Percentiles rank a stretch among this genome's conserved stretches.
Conservation (phyloP, 176 grass and related monocot species). For the Aegilops longissima region DNA sequence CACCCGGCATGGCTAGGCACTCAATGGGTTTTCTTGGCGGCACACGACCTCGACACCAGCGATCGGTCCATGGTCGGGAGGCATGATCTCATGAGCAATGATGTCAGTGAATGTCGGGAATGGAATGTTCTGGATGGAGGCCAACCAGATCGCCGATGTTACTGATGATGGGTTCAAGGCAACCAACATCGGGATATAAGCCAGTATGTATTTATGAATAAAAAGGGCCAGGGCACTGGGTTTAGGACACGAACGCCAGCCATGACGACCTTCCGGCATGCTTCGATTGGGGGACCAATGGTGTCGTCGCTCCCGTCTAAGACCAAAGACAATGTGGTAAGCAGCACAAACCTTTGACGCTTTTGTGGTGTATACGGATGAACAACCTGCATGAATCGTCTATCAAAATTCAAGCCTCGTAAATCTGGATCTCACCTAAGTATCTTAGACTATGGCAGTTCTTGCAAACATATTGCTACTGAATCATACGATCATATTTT, state of each 20-base stretch:
- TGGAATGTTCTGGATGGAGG: constrained; percentile 23
- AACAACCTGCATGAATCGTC: background rate
- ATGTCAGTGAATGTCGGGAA: background rate
- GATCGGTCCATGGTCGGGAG: background rate
- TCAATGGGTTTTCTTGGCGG: background rate
- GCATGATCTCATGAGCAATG: constrained; percentile 14
- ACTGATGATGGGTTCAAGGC: constrained; percentile 4
- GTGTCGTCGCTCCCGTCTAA: background rate
- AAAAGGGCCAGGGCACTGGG: background rate
- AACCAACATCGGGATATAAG: background rate
- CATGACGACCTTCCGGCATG: background rate
- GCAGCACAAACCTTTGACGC: background rate
- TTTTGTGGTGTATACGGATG: background rate
- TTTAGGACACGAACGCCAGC: constrained; percentile 10
- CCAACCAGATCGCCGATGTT: constrained; percentile 17
- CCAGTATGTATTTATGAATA: background rate
- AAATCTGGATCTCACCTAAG: background rate
- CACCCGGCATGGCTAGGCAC: no score
- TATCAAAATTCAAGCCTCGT: background rate
- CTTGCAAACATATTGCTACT: no score
- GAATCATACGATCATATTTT: no score
- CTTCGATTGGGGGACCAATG: constrained; percentile 12
- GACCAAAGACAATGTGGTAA: background rate
- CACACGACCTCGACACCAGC: background rate
- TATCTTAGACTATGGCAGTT: no score